Base-by-base conservation (phyloP, 2,329 filamentous ascomycete genomes). In the Mycosphaerella sp. region DNA sequence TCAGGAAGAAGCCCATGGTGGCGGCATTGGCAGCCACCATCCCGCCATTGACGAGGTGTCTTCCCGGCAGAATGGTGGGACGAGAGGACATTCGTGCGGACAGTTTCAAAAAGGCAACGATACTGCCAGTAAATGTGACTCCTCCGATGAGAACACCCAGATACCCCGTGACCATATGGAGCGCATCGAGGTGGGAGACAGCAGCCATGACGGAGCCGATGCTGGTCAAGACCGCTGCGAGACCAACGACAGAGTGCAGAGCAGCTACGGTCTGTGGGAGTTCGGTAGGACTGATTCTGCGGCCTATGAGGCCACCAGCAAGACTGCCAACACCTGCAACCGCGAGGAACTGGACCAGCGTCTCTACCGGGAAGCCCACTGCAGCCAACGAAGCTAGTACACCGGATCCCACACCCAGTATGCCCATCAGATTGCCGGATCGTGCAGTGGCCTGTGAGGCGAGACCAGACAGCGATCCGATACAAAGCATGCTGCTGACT, bases 261-360 rank as follows among this genome's bases (percentile, higher is more conserved):
- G 89, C 89, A 17, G 89, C 90, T 2, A 95, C 89, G 0, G 89
- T 95, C 69, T 95, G 89, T 0, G 90, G 90, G 1, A 95, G 80
- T 51, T 89, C 87, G 0, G 89, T 95, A 0, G 90, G 87, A 0
- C 89, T 95, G 61, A 95, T 95, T 10, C 89, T 82, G 63, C 89
- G 86, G 42, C 89, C 90, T 59, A 95, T 92, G 23, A 90, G 67
- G 47, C 88, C 79, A 32, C 87, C 84, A 67, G 81, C 74, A 31
- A 92, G 67, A 50, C 82, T 80, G 54, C 90, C 90, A 8, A 87
- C 68, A 7, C 83, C 80, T 21, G 89, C 89, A 21, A 95, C 81
- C 9, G 76, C 80, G n/a, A 82, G 83, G 62, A 93, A 92, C 66
- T 95, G 90, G 0, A 84, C 79, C 52, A 95, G 75, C 0, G 90